Conservation (phyloP, 2,329 filamentous ascomycete genomes). For the Chaetomiaceae sp. region DNA sequence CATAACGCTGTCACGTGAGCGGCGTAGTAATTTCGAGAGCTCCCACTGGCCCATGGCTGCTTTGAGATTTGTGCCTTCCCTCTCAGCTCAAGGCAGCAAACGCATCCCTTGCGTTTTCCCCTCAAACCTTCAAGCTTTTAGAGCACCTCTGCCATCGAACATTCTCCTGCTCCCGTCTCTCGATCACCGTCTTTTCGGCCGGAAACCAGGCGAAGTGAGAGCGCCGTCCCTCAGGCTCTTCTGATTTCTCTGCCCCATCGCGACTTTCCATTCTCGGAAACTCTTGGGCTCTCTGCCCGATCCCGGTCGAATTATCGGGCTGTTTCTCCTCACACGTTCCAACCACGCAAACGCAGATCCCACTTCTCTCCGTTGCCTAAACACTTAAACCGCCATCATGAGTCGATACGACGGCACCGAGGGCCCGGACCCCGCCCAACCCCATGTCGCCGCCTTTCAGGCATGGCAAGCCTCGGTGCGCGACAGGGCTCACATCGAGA, state of each 20-base stretch:
- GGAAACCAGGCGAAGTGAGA: no score
- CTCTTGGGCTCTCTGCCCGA: no score
- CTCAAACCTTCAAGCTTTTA: background rate
- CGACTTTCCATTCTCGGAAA: no score
- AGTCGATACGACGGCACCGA: constrained; percentile 11
- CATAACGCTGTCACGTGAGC: no score
- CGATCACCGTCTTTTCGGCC: no score
- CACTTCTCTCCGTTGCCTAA: background rate
- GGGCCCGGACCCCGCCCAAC: constrained; percentile 13
- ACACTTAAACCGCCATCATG: constrained; percentile 12
- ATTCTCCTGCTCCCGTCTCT: no score
- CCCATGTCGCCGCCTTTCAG: constrained; percentile 9
- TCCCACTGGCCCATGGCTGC: background rate
- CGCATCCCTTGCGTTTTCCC: background rate
- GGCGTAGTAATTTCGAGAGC: no score
- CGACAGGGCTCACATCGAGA: constrained; percentile 6
- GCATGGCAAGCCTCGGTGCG: constrained; percentile 9
- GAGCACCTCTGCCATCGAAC: background rate
- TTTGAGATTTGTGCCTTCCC: background rate
- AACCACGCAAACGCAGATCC: no score
- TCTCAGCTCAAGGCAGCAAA: constrained; percentile 2
- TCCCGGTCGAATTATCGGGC: no score
- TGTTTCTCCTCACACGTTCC: no score
- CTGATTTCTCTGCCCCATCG: no score
- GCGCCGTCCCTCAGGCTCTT: no score